Evolutionary conservation across 176 grass and related monocot genomes (phyloP).

Genomic region (Musa schizocarpa): DNA sequence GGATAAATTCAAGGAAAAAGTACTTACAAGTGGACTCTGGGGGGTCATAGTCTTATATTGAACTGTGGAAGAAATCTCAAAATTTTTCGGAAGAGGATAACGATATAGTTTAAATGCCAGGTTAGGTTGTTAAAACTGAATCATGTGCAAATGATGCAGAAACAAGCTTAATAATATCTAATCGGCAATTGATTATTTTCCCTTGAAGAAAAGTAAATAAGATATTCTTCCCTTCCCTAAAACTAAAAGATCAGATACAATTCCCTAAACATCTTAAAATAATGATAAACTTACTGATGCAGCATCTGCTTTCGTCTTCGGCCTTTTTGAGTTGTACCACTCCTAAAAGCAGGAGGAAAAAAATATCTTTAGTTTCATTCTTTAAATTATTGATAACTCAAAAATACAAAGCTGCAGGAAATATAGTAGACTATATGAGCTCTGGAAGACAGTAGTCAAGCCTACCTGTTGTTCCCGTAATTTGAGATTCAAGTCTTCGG

Average conservation of each 20-base stretch:
- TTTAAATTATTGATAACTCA: background rate
- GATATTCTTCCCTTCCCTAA: background rate
- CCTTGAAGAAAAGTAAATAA: background rate
- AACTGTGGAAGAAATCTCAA: no score
- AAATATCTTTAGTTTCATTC: constrained; percentile 2
- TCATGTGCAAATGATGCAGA: no score
- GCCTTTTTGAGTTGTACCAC: constrained; percentile 33
- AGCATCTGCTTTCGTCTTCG: constrained; percentile 19
- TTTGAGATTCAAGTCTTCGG: constrained; percentile 36
- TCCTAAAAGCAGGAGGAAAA: constrained; percentile 27
- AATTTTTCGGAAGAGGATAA: no score
- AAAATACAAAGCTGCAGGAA: background rate
- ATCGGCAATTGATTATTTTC: background rate
- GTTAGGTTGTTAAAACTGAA: no score
- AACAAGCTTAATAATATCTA: background rate
- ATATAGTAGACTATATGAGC: constrained; percentile 4
- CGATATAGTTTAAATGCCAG: no score
- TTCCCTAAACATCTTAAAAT: constrained; percentile 1
- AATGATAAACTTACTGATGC: constrained; percentile 35
- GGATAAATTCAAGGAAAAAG: background rate
- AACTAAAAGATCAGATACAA: background rate
- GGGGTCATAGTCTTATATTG: no score
- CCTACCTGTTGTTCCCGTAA: constrained; percentile 56
- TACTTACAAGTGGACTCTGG: background rate
- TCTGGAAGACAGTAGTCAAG: background rate